Evolutionary conservation across 1,139 yeast genomes (phyloP), one percentile per base, ranked within the genome.

Genomic region (Zygotorulaspora mrakii): DNA sequence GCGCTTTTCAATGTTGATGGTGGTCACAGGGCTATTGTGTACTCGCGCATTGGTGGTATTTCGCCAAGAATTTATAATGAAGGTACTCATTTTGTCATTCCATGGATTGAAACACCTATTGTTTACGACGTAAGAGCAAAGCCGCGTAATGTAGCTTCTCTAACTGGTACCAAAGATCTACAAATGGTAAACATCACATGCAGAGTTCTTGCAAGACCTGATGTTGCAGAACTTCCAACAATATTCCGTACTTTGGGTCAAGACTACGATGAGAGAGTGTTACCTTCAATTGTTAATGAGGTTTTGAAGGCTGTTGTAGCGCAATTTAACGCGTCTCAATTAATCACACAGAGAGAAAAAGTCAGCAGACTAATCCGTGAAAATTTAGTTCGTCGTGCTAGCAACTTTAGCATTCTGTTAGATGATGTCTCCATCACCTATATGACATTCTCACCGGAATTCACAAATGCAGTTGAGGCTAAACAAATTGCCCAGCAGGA

Each of bases 401-500:
- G 82, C 50, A 84, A 82, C 60, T 91, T 91, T 72, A 85, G 87
- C 67, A 79, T 91, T 51, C 65, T 78, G 50, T 74, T 91, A 56
- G 99, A 91, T 65, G 98, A 91, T 67, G 98, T 94, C 35, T 91
- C 98, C 5, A 76, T 89, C 61, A 91, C 97, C 2, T 85, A 71
- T 58, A 94, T 91, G 96, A 86, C 96, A 1, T 91, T 91, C 66
- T 85, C 95, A 3, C 99, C 99, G 17, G 98, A 91, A 66, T 91
- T 91, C 66, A 89, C 97, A 40, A 81, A 83, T 34, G 98, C 99
- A 2, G 99, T 91, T 39, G 99, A 91, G 69, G 95, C 96, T 45
- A 91, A 91, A 69, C 98, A 91, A 70, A 91, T 91, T 65, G 98
- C 99, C 24, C 98, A 94, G 68, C 99, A 91, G 70, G 98, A 91